These are phyloP conservation scores for Psilocybe sp. DNA, from an alignment of 768 basidiomycete species.

Conservation along the genomic window DNA sequence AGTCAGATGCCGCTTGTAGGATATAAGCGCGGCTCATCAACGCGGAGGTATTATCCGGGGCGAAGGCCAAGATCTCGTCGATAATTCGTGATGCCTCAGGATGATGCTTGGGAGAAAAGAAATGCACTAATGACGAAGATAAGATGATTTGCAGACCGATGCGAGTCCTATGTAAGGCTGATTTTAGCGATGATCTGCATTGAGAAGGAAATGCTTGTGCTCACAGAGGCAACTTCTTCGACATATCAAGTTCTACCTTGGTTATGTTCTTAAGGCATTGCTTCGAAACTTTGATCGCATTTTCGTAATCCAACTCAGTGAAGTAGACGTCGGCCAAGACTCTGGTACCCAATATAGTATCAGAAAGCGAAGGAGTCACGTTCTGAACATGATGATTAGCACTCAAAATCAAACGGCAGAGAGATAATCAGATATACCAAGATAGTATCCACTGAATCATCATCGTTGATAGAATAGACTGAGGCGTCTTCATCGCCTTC, in stretches of 20 bases:
- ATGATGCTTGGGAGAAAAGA: constrained; percentile 90
- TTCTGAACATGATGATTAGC: constrained; percentile 38
- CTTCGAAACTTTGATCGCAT: constrained; percentile 69
- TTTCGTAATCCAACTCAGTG: constrained; percentile 69
- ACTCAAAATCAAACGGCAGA: constrained; percentile 4
- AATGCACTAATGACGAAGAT: constrained; percentile 76
- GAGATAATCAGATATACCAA: constrained; percentile 43
- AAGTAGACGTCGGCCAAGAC: constrained; percentile 66
- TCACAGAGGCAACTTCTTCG: constrained; percentile 49
- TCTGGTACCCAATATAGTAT: constrained; percentile 66
- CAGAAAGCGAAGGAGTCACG: constrained; percentile 43
- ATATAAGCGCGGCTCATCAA: constrained; percentile 79
- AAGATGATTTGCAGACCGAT: constrained; percentile 70
- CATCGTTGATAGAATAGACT: constrained; percentile 22
- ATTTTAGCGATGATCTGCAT: background rate
- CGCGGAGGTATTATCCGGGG: constrained; percentile 60
- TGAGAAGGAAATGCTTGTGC: constrained; percentile 13
- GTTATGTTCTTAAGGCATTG: constrained; percentile 59
- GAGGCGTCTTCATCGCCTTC: constrained; percentile 39
- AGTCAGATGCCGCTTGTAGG: constrained; percentile 58
- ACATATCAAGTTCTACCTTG: constrained; percentile 54
- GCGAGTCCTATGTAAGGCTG: constrained; percentile 44
- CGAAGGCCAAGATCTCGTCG: constrained; percentile 62
- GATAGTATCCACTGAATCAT: constrained; percentile 59
- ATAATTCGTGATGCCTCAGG: constrained; percentile 70